Percentiles rank a stretch among this genome's conserved stretches.
Evolutionary conservation across 1,139 yeast genomes (phyloP).

Genomic region (Scheffersomyces titani): DNA sequence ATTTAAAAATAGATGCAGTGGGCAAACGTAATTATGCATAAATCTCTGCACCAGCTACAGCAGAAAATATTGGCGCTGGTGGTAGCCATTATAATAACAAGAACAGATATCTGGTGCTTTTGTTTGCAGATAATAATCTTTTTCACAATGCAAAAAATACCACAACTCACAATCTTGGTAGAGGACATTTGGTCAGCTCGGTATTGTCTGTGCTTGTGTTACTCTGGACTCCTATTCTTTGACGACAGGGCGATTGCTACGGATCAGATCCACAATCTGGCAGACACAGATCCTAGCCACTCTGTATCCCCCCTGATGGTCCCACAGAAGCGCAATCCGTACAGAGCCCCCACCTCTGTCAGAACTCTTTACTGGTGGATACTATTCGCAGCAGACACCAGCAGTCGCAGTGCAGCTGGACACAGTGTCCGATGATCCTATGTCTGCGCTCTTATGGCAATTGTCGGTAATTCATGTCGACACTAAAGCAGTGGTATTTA

Average conservation of each 20-base stretch:
- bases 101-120: background rate
- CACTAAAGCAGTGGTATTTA: background rate
- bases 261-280: background rate
- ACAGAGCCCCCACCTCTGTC: background rate
- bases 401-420: background rate
- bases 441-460: background rate
- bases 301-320: background rate
- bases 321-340: background rate
- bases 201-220: background rate
- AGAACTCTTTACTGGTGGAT: too few relatives aligned
- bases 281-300: background rate
- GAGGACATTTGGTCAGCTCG: background rate
- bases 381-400: background rate
- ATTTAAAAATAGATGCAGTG: background rate
- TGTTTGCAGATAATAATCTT: background rate
- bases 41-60: background rate
- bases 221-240: background rate
- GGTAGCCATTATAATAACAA: background rate
- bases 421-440: background rate
- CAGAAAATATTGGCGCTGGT: background rate
- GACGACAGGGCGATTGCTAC: background rate
- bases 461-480: background rate
- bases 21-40: background rate
- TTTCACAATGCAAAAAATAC: background rate
- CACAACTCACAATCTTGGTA: background rate